Evolutionary conservation across 2,329 filamentous ascomycete species (phyloP).

Genomic region (Beauveria sp.): DNA sequence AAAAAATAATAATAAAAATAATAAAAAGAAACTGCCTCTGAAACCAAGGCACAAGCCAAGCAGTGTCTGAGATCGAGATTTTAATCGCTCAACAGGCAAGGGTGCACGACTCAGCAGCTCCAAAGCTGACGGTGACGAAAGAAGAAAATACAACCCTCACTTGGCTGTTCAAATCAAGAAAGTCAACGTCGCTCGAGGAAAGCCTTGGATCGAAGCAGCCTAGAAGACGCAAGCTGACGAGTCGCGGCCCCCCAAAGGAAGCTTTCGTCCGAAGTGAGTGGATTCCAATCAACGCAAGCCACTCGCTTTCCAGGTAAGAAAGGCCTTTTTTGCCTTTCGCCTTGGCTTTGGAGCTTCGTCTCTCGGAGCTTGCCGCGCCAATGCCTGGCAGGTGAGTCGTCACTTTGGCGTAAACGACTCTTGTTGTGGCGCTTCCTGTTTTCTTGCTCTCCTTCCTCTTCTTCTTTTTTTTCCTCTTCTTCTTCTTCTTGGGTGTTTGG

Average conservation of each 20-base stretch:
- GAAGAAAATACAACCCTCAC: not conserved
- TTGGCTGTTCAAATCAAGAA: not conserved
- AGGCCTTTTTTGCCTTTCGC: not conserved
- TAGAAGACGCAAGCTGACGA: not conserved
- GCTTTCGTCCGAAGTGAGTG: not conserved
- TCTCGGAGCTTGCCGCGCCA: not conserved
- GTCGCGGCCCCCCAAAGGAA: not conserved
- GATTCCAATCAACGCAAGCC: not conserved
- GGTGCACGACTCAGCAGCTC: not conserved
- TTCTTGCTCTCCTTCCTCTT: too few relatives aligned
- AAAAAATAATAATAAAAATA: not conserved
- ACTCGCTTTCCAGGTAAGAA: not conserved
- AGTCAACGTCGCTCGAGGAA: not conserved
- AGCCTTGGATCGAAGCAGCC: too few relatives aligned
- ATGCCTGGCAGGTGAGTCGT: not conserved
- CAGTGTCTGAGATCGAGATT: not conserved
- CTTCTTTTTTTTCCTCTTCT: not conserved
- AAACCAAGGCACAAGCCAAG: not conserved
- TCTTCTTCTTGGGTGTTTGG: too few relatives aligned
- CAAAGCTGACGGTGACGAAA: not conserved
- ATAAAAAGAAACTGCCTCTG: not conserved
- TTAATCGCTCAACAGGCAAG: not conserved
- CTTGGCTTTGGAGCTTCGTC: not conserved
- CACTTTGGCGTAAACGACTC: slow-evolving; percentile 7
- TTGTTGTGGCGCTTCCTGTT: not conserved